phyloP scores from a whole-genome alignment of 257 asterid species.

The Salvia splendens region DNA sequence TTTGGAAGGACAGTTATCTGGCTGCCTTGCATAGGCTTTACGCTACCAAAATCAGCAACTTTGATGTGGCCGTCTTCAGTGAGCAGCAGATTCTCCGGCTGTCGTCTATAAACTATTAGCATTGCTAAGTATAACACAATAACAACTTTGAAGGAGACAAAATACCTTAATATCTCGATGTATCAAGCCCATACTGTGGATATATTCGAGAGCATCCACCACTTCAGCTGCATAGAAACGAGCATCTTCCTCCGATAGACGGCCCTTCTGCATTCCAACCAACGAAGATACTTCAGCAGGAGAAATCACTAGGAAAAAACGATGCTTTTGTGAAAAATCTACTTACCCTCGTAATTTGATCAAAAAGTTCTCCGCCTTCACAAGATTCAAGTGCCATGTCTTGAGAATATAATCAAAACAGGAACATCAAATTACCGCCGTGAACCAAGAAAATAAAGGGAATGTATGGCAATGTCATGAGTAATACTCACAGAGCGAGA shows the following conservation, averaged over 20 bases:
- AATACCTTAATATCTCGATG: slow-evolving; percentile 97
- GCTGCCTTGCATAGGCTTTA: slow-evolving; percentile 97
- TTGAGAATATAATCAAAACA: slow-evolving; percentile 41
- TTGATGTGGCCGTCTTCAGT: slow-evolving; percentile 93
- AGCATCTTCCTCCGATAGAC: slow-evolving; percentile 88
- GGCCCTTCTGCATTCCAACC: slow-evolving; percentile 76
- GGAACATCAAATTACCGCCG: slow-evolving; percentile 37
- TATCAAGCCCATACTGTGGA: slow-evolving; percentile 93
- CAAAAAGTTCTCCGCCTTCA: slow-evolving; percentile 99
- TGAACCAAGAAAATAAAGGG: slow-evolving; percentile 18
- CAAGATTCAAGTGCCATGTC: slow-evolving; percentile 99
- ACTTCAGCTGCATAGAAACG: slow-evolving; percentile 97
- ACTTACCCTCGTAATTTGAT: slow-evolving; percentile 91
- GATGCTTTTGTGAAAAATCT: background rate
- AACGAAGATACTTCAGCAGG: too few relatives aligned
- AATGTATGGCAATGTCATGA: slow-evolving; percentile 15
- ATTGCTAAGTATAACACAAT: slow-evolving; percentile 17
- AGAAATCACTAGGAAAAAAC: too few relatives aligned
- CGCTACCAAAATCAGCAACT: slow-evolving; percentile 98
- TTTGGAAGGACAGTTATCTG: slow-evolving; percentile 93
- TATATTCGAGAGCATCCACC: slow-evolving; percentile 97
- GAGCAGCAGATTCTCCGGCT: slow-evolving; percentile 98
- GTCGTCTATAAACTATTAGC: slow-evolving; percentile 49
- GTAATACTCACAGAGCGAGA: slow-evolving; percentile 81
- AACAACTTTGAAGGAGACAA: slow-evolving; percentile 20